These are phyloP conservation scores for Magnusiomyces magnusii DNA, from an alignment of 1,139 yeast species.

Conservation along the genomic window DNA sequence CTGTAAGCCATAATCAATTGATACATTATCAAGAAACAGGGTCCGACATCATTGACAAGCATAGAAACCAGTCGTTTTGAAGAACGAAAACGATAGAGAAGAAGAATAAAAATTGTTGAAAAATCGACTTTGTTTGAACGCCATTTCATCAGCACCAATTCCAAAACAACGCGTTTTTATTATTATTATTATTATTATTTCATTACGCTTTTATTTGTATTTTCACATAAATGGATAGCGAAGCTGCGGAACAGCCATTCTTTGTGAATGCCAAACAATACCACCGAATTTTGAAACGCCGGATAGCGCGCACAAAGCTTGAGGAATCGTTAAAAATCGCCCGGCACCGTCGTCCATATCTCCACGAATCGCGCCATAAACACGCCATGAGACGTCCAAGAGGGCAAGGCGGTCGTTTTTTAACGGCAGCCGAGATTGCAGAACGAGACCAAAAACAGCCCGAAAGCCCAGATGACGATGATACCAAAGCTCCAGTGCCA, in stretches of 20 bases:
- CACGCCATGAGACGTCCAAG: slow-evolving; percentile 99
- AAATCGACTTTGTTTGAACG: no score
- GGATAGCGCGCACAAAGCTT: slow-evolving; percentile 87
- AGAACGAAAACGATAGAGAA: no score
- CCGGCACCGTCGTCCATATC: slow-evolving; percentile 85
- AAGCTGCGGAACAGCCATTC: slow-evolving; percentile 72
- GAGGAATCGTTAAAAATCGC: slow-evolving; percentile 86
- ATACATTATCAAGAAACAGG: no score
- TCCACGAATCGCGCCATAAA: slow-evolving; percentile 95
- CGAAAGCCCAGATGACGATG: slow-evolving; percentile 15
- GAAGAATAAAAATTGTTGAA: no score
- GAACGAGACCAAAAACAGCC: slow-evolving; percentile 58
- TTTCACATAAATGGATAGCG: slow-evolving; percentile 19
- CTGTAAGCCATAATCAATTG: no score
- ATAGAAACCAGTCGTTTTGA: no score
- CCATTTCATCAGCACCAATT: background rate
- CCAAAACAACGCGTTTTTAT: background rate
- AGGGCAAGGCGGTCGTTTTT: slow-evolving; percentile 96
- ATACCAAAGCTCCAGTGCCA: background rate
- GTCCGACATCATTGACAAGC: no score
- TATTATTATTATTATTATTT: no score
- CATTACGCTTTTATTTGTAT: no score
- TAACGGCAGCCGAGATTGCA: slow-evolving; percentile 95
- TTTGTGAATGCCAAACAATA: slow-evolving; percentile 98
- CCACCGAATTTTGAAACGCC: slow-evolving; percentile 84